A percentile compares a stretch with the other conserved stretches of the same genome.
Conservation (phyloP, 2,329 filamentous ascomycete species). For the Fusarium azukiicola region DNA sequence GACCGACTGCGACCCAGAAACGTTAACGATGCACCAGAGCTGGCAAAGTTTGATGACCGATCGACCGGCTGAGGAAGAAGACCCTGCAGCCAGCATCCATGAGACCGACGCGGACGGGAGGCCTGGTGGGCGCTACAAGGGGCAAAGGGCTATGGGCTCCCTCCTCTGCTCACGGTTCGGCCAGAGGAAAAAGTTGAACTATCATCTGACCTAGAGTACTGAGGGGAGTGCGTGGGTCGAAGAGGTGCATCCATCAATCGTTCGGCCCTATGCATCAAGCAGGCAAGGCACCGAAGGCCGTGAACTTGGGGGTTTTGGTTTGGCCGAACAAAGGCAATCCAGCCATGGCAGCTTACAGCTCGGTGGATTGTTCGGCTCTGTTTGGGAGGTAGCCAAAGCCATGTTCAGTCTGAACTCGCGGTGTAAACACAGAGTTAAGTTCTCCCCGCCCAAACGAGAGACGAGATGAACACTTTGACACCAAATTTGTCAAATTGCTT, state of each 20-base stretch:
- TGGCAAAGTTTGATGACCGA: no score
- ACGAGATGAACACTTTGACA: slow-evolving; percentile 6
- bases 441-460: not conserved
- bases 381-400: not conserved
- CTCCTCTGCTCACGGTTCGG: no score
- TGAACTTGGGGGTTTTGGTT: not conserved
- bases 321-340: not conserved
- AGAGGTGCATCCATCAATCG: not conserved
- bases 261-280: no score
- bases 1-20: no score
- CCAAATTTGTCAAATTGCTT: not conserved
- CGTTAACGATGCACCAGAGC: no score
- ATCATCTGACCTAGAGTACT: no score
- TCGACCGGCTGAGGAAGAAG: no score
- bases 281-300: no score
- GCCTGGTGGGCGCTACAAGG: no score
- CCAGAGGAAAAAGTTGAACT: not conserved
- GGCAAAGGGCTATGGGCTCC: no score
- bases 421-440: slow-evolving; percentile 5
- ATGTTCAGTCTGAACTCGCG: not conserved
- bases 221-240: not conserved
- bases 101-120: no score
- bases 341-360: not conserved
- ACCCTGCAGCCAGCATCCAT: no score
- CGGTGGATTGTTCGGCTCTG: not conserved